phyloP scores from a whole-genome alignment of 139 green algal genomes.

The Picocystis salinarum region DNA sequence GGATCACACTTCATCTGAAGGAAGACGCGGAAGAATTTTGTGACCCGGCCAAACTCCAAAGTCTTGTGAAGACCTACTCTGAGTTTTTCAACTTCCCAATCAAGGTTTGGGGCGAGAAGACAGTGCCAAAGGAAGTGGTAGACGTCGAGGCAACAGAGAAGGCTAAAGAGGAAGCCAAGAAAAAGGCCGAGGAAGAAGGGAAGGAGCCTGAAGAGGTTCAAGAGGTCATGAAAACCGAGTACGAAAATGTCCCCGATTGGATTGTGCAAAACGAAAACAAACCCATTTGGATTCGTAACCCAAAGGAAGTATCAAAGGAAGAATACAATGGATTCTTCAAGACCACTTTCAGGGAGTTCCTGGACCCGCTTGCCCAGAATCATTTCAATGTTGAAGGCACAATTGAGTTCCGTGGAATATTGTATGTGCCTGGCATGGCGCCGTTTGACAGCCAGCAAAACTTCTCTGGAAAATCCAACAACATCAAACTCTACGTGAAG shows the following conservation, averaged over 20 bases:
- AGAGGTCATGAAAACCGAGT: conserved; percentile 72
- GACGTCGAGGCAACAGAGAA: conserved; percentile 57
- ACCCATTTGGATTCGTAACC: conserved; percentile 36
- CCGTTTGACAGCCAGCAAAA: conserved; percentile 73
- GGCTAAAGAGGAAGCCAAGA: conserved; percentile 41
- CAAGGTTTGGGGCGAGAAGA: conserved; percentile 46
- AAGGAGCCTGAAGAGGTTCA: conserved; percentile 34
- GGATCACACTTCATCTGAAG: conserved; percentile 86
- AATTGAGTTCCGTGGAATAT: conserved; percentile 85
- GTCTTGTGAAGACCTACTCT: conserved; percentile 89
- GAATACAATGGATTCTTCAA: conserved; percentile 96
- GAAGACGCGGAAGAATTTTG: conserved; percentile 66
- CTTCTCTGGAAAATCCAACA: conserved; percentile 32
- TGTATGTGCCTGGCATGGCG: conserved; percentile 92
- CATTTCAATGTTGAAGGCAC: conserved; percentile 93
- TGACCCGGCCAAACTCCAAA: conserved; percentile 42
- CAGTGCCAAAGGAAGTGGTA: conserved; percentile 39
- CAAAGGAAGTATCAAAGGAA: conserved; percentile 52
- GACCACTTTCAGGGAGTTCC: conserved; percentile 40
- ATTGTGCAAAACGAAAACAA: conserved; percentile 87
- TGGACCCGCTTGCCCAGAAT: conserved; percentile 29
- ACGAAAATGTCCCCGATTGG: conserved; percentile 48
- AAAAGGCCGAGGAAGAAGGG: conserved; percentile 16
- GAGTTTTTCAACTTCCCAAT: conserved; percentile 99
- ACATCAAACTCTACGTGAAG: conserved; percentile 82